Percentiles rank a stretch among this genome's conserved stretches.
Conservation (phyloP, 2,329 filamentous ascomycete genomes). For the Fusarium decemcellulare region DNA sequence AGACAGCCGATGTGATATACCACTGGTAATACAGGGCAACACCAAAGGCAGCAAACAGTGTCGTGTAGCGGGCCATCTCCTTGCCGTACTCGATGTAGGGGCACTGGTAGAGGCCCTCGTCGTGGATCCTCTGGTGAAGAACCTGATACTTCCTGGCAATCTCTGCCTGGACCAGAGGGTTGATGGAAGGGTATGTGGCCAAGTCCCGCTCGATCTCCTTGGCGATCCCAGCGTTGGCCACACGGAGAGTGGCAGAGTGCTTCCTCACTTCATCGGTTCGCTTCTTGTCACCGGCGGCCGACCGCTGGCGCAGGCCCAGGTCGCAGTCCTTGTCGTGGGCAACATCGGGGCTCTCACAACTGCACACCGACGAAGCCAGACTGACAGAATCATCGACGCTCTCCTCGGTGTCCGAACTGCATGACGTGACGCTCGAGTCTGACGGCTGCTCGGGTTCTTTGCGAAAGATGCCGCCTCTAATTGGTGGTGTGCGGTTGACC, state of each 20-base stretch:
- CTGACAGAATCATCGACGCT: constrained; percentile 34
- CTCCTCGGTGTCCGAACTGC: constrained; percentile 40
- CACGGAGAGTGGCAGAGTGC: constrained; percentile 19
- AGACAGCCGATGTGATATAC: constrained; percentile 70
- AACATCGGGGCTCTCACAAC: constrained; percentile 18
- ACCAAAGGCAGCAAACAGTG: constrained; percentile 65
- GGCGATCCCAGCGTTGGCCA: constrained; percentile 43
- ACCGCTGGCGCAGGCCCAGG: constrained; percentile 22
- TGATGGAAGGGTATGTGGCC: constrained; percentile 65
- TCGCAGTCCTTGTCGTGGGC: constrained; percentile 8
- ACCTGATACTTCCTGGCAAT: constrained; percentile 69
- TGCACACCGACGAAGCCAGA: constrained; percentile 38
- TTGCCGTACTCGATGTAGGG: constrained; percentile 70
- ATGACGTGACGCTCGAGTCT: constrained; percentile 23
- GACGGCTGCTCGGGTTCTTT: constrained; percentile 29
- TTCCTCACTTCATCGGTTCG: constrained; percentile 6
- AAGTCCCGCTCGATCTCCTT: constrained; percentile 52
- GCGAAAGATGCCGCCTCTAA: constrained; percentile 63
- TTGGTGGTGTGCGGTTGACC: constrained; percentile 72
- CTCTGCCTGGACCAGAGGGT: constrained; percentile 66
- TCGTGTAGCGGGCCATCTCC: constrained; percentile 68
- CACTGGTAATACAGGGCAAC: constrained; percentile 62
- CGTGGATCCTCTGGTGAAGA: constrained; percentile 68
- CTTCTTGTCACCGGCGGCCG: not conserved
- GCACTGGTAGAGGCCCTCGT: constrained; percentile 71